phyloP scores from a whole-genome alignment of 768 basidiomycete species.

The Auriscalpium vulgare region DNA sequence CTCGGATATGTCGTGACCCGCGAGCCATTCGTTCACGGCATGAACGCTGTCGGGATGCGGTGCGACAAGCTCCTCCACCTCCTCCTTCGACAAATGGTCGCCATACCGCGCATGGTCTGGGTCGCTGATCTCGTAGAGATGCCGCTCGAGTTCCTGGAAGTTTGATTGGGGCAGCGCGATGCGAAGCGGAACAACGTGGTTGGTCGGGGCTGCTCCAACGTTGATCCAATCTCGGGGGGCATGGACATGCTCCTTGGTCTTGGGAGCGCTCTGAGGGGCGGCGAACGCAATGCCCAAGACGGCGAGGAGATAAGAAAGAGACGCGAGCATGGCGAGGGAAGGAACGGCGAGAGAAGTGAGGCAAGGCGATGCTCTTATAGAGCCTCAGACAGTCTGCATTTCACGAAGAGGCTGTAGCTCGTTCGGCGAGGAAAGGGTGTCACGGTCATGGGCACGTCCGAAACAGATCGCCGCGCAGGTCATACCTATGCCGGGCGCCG shows the following conservation, averaged over 20 bases:
- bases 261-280: constrained; percentile 6
- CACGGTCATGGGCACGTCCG: no score
- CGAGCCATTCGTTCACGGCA: constrained; percentile 55
- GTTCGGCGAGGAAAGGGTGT: no score
- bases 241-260: constrained; percentile 37
- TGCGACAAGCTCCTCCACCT: constrained; percentile 47
- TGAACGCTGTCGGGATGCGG: constrained; percentile 40
- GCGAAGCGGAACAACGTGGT: constrained; percentile 43
- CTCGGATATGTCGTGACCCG: constrained; percentile 42
- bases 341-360: no score
- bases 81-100: constrained; percentile 40
- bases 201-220: constrained; percentile 32
- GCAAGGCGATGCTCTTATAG: no score
- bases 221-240: constrained; percentile 42
- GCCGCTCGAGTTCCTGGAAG: constrained; percentile 13
- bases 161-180: constrained; percentile 15
- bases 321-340: no score
- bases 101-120: constrained; percentile 14
- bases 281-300: neutral
- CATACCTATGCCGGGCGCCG: no score
- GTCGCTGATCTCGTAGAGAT: constrained; percentile 16
- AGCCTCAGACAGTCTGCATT: no score
- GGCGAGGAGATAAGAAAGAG: neutral
- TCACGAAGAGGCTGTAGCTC: no score
- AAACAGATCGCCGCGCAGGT: no score